These are phyloP conservation scores for Leptodontidium sp. DNA, from an alignment of 2,329 filamentous ascomycete species.

Conservation along the genomic window DNA sequence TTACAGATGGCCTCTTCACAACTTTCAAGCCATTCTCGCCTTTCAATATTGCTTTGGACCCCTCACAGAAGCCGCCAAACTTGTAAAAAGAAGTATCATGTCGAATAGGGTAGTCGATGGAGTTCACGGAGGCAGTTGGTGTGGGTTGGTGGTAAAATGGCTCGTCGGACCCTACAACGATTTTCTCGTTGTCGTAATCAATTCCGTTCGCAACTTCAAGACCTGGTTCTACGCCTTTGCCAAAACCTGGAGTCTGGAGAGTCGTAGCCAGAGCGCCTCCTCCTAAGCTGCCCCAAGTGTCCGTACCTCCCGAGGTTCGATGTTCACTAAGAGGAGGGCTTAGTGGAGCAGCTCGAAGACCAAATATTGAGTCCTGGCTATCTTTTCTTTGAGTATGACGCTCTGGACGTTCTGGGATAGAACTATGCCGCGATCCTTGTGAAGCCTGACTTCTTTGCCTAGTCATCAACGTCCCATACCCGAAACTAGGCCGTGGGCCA, in stretches of 20 bases:
- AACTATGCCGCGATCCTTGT: conserved; percentile 39
- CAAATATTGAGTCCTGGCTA: conserved; percentile 41
- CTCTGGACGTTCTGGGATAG: conserved; percentile 34
- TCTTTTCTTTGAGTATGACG: conserved; percentile 31
- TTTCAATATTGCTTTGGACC: conserved; percentile 40
- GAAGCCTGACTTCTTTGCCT: conserved; percentile 41
- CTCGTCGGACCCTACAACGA: conserved; percentile 19
- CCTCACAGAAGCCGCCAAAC: conserved; percentile 46
- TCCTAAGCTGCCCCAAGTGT: conserved; percentile 28
- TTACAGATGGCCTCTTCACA: conserved; percentile 44
- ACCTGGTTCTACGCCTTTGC: conserved; percentile 39
- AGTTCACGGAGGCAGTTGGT: conserved; percentile 39
- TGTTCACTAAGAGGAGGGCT: conserved; percentile 38
- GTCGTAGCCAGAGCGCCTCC: conserved; percentile 34
- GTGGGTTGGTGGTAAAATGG: conserved; percentile 22
- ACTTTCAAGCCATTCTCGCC: conserved; percentile 44
- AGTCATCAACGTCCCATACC: conserved; percentile 39
- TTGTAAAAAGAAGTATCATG: conserved; percentile 45
- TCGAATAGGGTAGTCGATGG: conserved; percentile 41
- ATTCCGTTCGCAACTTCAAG: conserved; percentile 38
- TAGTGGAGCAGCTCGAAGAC: conserved; percentile 32
- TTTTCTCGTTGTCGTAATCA: conserved; percentile 34
- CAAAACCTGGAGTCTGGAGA: conserved; percentile 37
- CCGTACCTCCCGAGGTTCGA: conserved; percentile 25
- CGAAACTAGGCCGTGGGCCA: conserved; percentile 35